Evolutionary conservation across 2,329 filamentous ascomycete species (phyloP).

Genomic region (Alternaria gansuensis): DNA sequence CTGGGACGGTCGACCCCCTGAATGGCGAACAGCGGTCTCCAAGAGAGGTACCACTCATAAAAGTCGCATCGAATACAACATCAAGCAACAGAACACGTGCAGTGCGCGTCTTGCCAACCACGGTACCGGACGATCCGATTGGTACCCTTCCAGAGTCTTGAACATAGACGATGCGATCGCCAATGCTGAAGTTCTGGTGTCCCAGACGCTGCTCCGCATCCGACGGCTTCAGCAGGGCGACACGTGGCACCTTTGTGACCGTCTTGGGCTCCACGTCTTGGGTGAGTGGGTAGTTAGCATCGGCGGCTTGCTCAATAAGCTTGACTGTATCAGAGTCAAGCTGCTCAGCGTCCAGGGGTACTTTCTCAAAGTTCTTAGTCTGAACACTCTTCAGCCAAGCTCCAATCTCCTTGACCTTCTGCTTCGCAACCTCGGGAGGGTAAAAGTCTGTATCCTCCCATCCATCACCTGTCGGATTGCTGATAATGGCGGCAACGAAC

Average conservation of each 20-base stretch:
- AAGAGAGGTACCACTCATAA: conserved; percentile 96
- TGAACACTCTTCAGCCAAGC: conserved; percentile 92
- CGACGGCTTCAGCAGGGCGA: conserved; percentile 87
- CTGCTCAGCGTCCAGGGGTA: conserved; percentile 96
- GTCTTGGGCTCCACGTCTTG: conserved; percentile 67
- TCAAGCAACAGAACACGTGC: conserved; percentile 84
- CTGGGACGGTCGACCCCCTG: conserved; percentile 89
- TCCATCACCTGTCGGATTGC: conserved; percentile 84
- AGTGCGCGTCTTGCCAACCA: conserved; percentile 93
- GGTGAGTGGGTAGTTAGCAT: conserved; percentile 55
- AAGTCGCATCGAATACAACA: conserved; percentile 90
- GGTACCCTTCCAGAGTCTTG: conserved; percentile 94
- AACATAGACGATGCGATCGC: conserved; percentile 92
- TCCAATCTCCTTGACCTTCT: conserved; percentile 90
- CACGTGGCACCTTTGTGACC: conserved; percentile 82
- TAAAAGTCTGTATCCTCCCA: conserved; percentile 89
- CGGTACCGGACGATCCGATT: conserved; percentile 88
- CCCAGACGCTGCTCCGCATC: conserved; percentile 94
- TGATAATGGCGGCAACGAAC: conserved; percentile 88
- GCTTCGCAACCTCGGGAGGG: conserved; percentile 73
- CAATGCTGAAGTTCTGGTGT: conserved; percentile 82
- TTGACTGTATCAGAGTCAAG: conserved; percentile 90
- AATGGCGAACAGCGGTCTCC: conserved; percentile 91
- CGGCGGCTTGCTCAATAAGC: conserved; percentile 78
- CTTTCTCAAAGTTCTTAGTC: conserved; percentile 89